A percentile compares a stretch with the other conserved stretches of the same genome.
These are phyloP conservation scores for Pichia sp. DNA, from an alignment of 1,139 yeast species.

Conservation along the genomic window DNA sequence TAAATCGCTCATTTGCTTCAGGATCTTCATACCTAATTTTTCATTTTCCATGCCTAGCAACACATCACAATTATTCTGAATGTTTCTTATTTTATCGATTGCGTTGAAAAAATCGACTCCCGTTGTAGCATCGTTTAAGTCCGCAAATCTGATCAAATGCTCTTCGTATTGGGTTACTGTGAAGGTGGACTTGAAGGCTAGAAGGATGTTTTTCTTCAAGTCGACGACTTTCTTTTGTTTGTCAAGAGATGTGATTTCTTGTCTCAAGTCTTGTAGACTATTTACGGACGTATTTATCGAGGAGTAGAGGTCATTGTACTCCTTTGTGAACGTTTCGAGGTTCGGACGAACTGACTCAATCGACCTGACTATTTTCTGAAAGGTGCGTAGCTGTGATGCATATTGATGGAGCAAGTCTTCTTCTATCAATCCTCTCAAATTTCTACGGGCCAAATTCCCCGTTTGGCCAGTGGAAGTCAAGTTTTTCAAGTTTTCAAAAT, in stretches of 20 bases:
- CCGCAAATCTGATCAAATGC: slow-evolving; percentile 34
- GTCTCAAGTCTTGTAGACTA: slow-evolving; percentile 30
- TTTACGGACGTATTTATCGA: slow-evolving; percentile 32
- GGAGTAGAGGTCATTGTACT: slow-evolving; percentile 39
- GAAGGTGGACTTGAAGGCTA: slow-evolving; percentile 59
- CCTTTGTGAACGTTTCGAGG: slow-evolving; percentile 40
- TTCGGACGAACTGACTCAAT: slow-evolving; percentile 42
- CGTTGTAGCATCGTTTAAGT: slow-evolving; percentile 40
- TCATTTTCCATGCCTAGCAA: slow-evolving; percentile 66
- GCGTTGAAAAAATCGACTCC: slow-evolving; percentile 59
- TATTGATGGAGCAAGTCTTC: slow-evolving; percentile 65
- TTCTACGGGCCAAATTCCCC: slow-evolving; percentile 57
- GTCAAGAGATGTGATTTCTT: slow-evolving; percentile 39
- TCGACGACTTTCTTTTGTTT: slow-evolving; percentile 40
- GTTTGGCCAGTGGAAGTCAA: slow-evolving; percentile 50
- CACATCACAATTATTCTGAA: slow-evolving; percentile 65
- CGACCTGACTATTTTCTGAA: slow-evolving; percentile 50
- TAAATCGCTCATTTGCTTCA: slow-evolving; percentile 54
- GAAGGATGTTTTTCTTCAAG: slow-evolving; percentile 52
- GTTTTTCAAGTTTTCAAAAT: slow-evolving; percentile 22
- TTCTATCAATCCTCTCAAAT: slow-evolving; percentile 66
- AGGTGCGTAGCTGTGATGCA: slow-evolving; percentile 54
- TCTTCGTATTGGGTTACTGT: slow-evolving; percentile 72
- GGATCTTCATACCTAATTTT: slow-evolving; percentile 64
- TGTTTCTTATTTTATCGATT: slow-evolving; percentile 56